These are phyloP conservation scores for Torulaspora maleeae DNA, from an alignment of 805 yeast genomes.

Conservation along the genomic window DNA sequence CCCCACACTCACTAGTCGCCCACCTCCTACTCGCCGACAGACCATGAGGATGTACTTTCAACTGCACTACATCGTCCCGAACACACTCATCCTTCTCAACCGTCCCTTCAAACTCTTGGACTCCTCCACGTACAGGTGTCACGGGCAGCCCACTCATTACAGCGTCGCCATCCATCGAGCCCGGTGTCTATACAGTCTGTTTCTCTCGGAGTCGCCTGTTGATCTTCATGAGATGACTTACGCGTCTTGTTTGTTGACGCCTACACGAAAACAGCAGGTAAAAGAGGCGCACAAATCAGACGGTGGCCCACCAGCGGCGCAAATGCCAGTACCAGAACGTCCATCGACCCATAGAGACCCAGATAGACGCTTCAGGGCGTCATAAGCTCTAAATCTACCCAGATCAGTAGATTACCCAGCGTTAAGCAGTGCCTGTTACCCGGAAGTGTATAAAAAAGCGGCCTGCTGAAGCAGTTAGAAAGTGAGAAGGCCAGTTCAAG, in stretches of 20 bases:
- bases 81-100: background rate
- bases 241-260: conserved; percentile 5
- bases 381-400: background rate
- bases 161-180: background rate
- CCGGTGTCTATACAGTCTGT: background rate
- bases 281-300: background rate
- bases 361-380: background rate
- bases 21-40: conserved; percentile 15
- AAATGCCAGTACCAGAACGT: background rate
- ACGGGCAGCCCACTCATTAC: conserved; percentile 6
- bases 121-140: conserved; percentile 7
- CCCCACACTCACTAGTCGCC: background rate
- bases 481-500: background rate
- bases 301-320: background rate
- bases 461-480: background rate
- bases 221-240: conserved; percentile 3
- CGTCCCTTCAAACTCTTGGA: background rate
- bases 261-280: conserved; percentile 1
- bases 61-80: conserved; percentile 1
- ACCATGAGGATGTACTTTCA: conserved; percentile 20
- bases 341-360: background rate
- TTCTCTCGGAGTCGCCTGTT: background rate
- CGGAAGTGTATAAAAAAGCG: conserved; percentile 8
- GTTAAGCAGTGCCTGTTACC: background rate
- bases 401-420: background rate